Conservation (phyloP, 768 basidiomycete species). For the Naganishia randhawae region DNA sequence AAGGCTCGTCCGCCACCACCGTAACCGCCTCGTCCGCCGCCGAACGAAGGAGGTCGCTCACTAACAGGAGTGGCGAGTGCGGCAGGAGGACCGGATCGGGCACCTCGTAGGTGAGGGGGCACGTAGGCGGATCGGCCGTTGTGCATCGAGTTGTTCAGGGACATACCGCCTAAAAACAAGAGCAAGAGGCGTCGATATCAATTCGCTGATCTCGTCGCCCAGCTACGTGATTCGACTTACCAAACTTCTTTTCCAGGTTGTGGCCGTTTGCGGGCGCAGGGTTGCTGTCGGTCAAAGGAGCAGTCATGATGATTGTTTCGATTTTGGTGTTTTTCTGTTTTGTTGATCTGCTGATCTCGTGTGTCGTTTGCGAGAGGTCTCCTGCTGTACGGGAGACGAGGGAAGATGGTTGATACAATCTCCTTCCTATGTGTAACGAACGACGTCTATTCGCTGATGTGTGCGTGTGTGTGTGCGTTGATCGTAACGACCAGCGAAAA, state of each 20-base stretch:
- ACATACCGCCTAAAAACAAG: slow-evolving; percentile 20
- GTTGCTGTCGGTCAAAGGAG: slow-evolving; percentile 35
- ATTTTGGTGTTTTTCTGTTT: slow-evolving; percentile 12
- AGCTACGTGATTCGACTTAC: slow-evolving; percentile 34
- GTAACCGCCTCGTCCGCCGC: slow-evolving; percentile 37
- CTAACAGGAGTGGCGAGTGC: slow-evolving; percentile 33
- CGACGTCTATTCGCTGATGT: slow-evolving; percentile 1
- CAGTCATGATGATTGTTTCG: slow-evolving; percentile 34
- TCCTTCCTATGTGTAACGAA: slow-evolving; percentile 23
- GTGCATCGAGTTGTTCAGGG: slow-evolving; percentile 38
- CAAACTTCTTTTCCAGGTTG: slow-evolving; percentile 45
- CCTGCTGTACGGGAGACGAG: slow-evolving; percentile 15
- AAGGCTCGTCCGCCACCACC: slow-evolving; percentile 38
- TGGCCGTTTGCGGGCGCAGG: slow-evolving; percentile 27
- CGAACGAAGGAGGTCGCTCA: slow-evolving; percentile 30
- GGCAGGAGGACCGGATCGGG: slow-evolving; percentile 32
- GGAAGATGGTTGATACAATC: slow-evolving; percentile 4
- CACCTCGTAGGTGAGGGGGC: slow-evolving; percentile 50
- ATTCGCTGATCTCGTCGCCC: not conserved
- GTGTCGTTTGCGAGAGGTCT: slow-evolving; percentile 5
- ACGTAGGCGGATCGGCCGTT: slow-evolving; percentile 51
- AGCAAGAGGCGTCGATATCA: slow-evolving; percentile 5
- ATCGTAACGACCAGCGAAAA: slow-evolving; percentile 16
- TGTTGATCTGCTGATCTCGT: slow-evolving; percentile 20
- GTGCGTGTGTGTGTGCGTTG: not conserved